Conservation (phyloP, 306 rosid species). For the Chamaecrista fasciculata region DNA sequence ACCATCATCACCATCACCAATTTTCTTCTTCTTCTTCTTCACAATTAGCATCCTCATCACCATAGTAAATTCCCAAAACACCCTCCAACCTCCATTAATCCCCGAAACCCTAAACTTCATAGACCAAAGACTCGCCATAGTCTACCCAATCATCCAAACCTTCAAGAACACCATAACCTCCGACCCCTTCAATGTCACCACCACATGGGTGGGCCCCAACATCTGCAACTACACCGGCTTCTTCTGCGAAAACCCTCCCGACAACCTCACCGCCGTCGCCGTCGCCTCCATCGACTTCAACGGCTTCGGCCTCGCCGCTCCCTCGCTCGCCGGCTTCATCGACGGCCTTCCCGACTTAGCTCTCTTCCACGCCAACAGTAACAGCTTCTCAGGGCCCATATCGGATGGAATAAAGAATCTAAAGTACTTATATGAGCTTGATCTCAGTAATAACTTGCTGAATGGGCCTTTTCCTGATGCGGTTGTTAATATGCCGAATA, state of each 20-base stretch:
- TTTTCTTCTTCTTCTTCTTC: no score
- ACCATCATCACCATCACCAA: no score
- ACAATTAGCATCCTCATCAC: no score
- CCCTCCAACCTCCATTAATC: constrained; percentile 18
- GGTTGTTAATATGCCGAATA: constrained; percentile 40
- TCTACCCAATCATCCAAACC: constrained; percentile 68
- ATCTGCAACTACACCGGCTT: constrained; percentile 77
- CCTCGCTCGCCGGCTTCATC: constrained; percentile 72
- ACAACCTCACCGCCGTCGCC: constrained; percentile 59
- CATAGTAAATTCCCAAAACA: no score
- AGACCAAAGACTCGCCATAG: constrained; percentile 54
- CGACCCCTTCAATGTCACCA: constrained; percentile 66
- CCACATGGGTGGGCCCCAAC: constrained; percentile 72
- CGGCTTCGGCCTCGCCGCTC: constrained; percentile 60
- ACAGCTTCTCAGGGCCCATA: constrained; percentile 62
- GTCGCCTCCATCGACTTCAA: constrained; percentile 77
- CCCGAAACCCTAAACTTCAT: constrained; percentile 39
- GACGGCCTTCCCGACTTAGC: constrained; percentile 76
- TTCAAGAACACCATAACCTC: constrained; percentile 75
- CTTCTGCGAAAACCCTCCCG: constrained; percentile 68
- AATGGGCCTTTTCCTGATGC: constrained; percentile 66
- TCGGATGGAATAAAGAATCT: constrained; percentile 54
- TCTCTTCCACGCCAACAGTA: constrained; percentile 80
- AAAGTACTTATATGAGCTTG: constrained; percentile 63
- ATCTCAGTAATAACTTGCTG: constrained; percentile 70